Percentiles rank a stretch among this genome's conserved stretches.
These are phyloP conservation scores for Calvatia gigantea DNA, from an alignment of 768 basidiomycete genomes.

Conservation along the genomic window DNA sequence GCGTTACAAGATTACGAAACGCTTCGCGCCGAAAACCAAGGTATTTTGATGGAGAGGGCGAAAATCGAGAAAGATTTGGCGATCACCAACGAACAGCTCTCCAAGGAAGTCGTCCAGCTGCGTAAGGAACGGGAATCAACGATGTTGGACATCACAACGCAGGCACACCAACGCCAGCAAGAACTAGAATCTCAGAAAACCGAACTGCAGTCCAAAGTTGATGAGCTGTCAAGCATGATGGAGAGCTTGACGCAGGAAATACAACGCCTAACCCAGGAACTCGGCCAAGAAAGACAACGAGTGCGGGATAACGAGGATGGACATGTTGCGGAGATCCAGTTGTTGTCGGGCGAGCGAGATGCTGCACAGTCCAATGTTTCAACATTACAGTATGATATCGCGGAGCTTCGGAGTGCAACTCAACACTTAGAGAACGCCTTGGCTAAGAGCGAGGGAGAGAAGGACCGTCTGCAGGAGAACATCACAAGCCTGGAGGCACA, in stretches of 20 bases:
- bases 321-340: slow-evolving; percentile 29
- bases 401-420: slow-evolving; percentile 34
- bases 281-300: slow-evolving; percentile 35
- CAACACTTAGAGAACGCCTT: slow-evolving; percentile 34
- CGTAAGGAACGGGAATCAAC: slow-evolving; percentile 27
- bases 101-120: slow-evolving; percentile 18
- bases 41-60: neutral
- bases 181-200: slow-evolving; percentile 32
- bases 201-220: slow-evolving; percentile 31
- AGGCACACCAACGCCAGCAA: slow-evolving; percentile 14
- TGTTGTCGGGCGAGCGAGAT: slow-evolving; percentile 23
- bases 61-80: neutral
- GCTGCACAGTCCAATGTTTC: slow-evolving; percentile 29
- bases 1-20: neutral
- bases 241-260: slow-evolving; percentile 35
- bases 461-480: slow-evolving; percentile 46
- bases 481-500: slow-evolving; percentile 62
- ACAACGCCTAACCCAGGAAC: slow-evolving; percentile 30
- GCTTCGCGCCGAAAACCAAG: neutral
- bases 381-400: slow-evolving; percentile 33
- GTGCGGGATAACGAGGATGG: slow-evolving; percentile 29
- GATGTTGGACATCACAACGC: slow-evolving; percentile 27
- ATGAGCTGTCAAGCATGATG: slow-evolving; percentile 33
- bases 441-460: slow-evolving; percentile 45
- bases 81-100: slow-evolving; percentile 7